A percentile compares a stretch with the other conserved stretches of the same genome.
These are phyloP conservation scores for Ceratobasidium theobromae DNA, from an alignment of 1,284 basidiomycete species.

Conservation along the genomic window DNA sequence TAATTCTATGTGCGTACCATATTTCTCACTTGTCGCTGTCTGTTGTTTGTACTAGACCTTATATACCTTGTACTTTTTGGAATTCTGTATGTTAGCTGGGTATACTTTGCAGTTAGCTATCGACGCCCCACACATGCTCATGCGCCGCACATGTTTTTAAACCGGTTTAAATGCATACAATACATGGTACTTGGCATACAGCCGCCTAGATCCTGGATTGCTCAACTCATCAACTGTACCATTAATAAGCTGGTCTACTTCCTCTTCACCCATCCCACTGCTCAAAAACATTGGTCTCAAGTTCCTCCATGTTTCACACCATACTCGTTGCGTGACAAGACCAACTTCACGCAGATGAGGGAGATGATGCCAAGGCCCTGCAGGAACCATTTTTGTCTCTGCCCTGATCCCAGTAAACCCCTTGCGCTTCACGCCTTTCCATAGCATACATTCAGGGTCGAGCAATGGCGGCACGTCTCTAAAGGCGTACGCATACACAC, in stretches of 20 bases:
- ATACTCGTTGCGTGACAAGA: not conserved
- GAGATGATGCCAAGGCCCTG: not conserved
- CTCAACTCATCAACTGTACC: not conserved
- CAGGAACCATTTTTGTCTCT: not conserved
- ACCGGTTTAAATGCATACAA: constrained; percentile 17
- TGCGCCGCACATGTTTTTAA: not conserved
- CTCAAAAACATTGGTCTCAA: constrained; percentile 1
- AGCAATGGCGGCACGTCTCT: constrained; percentile 6
- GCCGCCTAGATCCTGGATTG: not conserved
- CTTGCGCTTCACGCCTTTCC: not conserved
- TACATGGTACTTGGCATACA: constrained; percentile 24
- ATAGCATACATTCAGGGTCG: not conserved
- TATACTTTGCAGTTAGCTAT: not conserved
- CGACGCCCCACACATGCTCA: not conserved
- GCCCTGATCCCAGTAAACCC: not conserved
- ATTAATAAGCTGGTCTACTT: not conserved
- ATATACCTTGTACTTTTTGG: constrained; percentile 21
- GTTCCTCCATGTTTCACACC: not conserved
- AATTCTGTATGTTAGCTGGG: constrained; percentile 8
- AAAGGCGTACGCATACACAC: constrained; percentile 6
- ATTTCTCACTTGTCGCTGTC: not conserved
- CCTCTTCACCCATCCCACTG: not conserved
- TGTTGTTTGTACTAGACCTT: constrained; percentile 16
- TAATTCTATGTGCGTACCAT: not conserved
- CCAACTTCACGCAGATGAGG: constrained; percentile 6